These are phyloP conservation scores for Sporothrix sp. DNA, from an alignment of 2,329 filamentous ascomycete species.

Conservation along the genomic window DNA sequence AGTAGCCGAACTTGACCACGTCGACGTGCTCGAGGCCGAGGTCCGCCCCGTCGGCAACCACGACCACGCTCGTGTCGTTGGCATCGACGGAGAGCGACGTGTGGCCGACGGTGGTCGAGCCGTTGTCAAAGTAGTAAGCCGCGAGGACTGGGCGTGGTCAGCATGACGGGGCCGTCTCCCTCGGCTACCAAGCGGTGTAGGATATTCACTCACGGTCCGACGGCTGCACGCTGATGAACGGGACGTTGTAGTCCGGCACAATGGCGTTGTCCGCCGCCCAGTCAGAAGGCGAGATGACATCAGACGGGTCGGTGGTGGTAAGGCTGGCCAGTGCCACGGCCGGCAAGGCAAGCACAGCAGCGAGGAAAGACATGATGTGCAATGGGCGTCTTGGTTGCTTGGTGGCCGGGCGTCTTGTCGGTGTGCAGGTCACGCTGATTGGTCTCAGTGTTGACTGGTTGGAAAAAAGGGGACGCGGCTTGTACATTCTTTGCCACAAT, in stretches of 20 bases:
- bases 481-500: not conserved
- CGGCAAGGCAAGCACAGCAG: not conserved
- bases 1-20: conserved; percentile 9
- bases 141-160: not conserved
- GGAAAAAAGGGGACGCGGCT: not conserved
- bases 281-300: conserved; percentile 1
- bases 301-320: conserved; percentile 2
- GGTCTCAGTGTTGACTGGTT: not conserved
- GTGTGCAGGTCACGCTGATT: not conserved
- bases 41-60: not conserved
- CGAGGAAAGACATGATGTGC: not conserved
- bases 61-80: conserved; percentile 11
- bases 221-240: conserved; percentile 7
- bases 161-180: not conserved
- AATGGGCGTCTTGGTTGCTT: no score
- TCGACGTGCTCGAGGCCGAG: not conserved
- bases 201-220: conserved; percentile 6
- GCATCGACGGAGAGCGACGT: not conserved
- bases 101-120: not conserved
- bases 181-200: not conserved
- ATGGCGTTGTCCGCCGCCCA: conserved; percentile 11
- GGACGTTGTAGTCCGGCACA: conserved; percentile 6
- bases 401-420: not conserved
- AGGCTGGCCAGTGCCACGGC: not conserved
- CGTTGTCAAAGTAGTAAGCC: not conserved